Evolutionary conservation across 78 protist genomes (phyloP).

Genomic region (Creolimax fragrantissima): DNA sequence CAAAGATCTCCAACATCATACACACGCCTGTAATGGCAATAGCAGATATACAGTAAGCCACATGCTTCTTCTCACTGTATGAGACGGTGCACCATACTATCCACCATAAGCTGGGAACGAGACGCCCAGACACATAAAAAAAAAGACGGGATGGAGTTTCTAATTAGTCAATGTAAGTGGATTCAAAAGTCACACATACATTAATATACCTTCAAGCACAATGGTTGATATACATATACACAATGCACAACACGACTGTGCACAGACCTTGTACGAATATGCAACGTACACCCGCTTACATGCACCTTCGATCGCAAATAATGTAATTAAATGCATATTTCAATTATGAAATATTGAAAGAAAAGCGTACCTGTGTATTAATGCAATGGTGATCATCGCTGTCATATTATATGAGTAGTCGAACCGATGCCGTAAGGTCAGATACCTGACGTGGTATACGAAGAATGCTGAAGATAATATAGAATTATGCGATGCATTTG

Average conservation of each 20-base stretch:
- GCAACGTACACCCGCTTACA: too few species aligned
- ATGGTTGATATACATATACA: background rate
- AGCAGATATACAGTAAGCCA: background rate
- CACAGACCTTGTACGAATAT: too few species aligned
- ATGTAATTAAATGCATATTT: too few species aligned
- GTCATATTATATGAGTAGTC: background rate
- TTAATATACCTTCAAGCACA: background rate
- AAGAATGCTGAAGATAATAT: background rate
- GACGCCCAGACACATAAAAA: background rate
- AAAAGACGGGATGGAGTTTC: background rate
- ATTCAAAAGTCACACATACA: background rate
- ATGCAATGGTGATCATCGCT: background rate
- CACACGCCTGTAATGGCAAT: background rate
- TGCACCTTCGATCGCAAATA: too few species aligned
- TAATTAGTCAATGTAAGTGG: too few species aligned
- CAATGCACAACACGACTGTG: too few species aligned
- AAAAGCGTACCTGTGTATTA: background rate
- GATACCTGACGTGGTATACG: background rate
- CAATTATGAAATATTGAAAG: too few species aligned
- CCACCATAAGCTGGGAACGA: background rate
- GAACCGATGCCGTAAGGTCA: background rate
- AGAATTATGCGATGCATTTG: background rate
- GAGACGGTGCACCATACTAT: background rate
- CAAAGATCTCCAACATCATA: background rate
- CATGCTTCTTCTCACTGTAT: background rate